Evolutionary conservation across 2,329 filamentous ascomycete species (phyloP).

Genomic region (Aspergillus pseudoviridinutans): DNA sequence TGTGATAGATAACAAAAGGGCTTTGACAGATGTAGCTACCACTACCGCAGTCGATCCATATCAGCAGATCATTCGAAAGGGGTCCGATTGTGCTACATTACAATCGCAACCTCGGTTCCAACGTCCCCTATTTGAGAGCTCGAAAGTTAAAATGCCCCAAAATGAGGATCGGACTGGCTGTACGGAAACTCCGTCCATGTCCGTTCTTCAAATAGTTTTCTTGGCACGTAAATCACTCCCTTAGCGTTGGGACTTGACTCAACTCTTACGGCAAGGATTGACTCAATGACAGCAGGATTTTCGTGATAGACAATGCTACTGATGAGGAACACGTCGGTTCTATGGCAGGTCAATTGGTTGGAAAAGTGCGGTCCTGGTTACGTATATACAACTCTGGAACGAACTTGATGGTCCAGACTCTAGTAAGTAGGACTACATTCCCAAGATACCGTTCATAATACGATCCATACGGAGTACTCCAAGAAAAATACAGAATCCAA

Average conservation of each 20-base stretch:
- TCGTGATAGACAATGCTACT: neutral
- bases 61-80: neutral
- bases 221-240: neutral
- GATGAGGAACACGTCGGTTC: neutral
- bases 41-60: no score
- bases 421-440: neutral
- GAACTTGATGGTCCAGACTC: neutral
- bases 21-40: neutral
- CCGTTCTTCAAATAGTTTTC: neutral
- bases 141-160: neutral
- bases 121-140: neutral
- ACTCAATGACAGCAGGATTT: neutral
- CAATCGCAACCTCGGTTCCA: no score
- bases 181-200: neutral
- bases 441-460: no score
- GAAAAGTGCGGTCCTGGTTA: neutral
- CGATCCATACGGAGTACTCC: no score
- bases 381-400: neutral
- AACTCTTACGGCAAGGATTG: neutral
- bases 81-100: no score
- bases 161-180: neutral
- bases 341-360: neutral
- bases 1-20: neutral
- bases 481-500: neutral
- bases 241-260: neutral